These are phyloP conservation scores for Penstemon newberryi DNA, from an alignment of 257 asterid genomes.

Conservation along the genomic window DNA sequence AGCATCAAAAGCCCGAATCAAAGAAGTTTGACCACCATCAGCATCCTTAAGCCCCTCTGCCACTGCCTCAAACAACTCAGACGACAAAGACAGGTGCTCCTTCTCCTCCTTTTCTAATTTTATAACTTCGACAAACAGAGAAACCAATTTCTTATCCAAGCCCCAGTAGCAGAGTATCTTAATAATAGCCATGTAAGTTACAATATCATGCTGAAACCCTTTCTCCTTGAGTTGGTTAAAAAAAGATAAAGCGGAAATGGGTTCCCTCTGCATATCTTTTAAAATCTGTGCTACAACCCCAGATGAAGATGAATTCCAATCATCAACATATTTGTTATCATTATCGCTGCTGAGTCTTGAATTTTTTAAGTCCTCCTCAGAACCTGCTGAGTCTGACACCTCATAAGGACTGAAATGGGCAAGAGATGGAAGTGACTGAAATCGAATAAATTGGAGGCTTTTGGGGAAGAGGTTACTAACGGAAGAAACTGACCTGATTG, in stretches of 20 bases:
- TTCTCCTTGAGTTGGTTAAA: conserved; percentile 44
- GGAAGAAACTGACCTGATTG: conserved; percentile 48
- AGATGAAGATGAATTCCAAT: conserved; percentile 33
- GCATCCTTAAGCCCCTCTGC: conserved; percentile 49
- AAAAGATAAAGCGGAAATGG: conserved; percentile 48
- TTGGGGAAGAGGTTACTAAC: conserved; percentile 23
- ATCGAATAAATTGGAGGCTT: conserved; percentile 40
- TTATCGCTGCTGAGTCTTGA: conserved; percentile 7
- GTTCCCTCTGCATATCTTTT: conserved; percentile 46
- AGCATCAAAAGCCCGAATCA: conserved; percentile 54
- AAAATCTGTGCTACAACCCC: conserved; percentile 56
- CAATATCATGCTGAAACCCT: conserved; percentile 57
- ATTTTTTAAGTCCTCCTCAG: conserved; percentile 46
- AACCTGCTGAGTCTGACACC: conserved; percentile 49
- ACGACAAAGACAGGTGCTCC: conserved; percentile 42
- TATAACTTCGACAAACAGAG: conserved; percentile 54
- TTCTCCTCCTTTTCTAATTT: conserved; percentile 38
- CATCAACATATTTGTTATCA: neutral
- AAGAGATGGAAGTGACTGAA: conserved; percentile 51
- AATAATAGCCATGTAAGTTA: conserved; percentile 57
- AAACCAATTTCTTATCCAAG: conserved; percentile 45
- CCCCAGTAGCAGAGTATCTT: conserved; percentile 64
- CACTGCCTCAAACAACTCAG: conserved; percentile 64
- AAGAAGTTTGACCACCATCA: conserved; percentile 42
- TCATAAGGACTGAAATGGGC: conserved; percentile 53